Percentiles rank a stretch among this genome's conserved stretches.
Conservation (phyloP, 23 red algal genomes). For the Gracilaria caudata region DNA sequence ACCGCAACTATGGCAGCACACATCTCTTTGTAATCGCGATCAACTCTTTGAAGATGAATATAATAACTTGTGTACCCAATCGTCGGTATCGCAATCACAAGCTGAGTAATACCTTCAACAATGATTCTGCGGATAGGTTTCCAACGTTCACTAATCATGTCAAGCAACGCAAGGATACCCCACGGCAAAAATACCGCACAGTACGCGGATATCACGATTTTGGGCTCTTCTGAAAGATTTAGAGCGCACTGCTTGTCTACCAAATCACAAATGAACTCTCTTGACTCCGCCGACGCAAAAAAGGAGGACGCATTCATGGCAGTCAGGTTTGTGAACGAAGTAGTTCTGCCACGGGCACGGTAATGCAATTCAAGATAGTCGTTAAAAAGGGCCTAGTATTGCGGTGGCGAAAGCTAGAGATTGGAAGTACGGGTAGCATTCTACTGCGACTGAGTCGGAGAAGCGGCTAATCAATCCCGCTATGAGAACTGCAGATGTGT, state of each 20-base stretch:
- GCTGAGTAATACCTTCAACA: neutral
- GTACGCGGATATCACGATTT: constrained; percentile 1
- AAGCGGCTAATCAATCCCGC: no score
- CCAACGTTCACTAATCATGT: constrained; percentile 13
- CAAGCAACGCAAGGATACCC: neutral
- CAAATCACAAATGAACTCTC: neutral
- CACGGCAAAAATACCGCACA: constrained; percentile 12
- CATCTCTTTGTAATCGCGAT: constrained; percentile 27
- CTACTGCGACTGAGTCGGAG: no score
- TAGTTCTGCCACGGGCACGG: no score
- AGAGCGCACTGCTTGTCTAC: neutral
- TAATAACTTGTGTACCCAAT: neutral
- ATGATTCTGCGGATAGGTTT: neutral
- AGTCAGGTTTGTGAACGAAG: no score
- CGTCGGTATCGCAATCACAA: neutral
- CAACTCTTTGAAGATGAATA: neutral
- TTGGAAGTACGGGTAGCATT: no score
- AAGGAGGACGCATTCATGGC: neutral
- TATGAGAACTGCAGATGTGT: no score
- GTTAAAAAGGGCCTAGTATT: no score
- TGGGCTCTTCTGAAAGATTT: neutral
- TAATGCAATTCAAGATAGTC: no score
- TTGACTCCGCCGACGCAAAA: neutral
- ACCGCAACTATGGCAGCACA: constrained; percentile 27
- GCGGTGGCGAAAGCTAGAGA: no score